phyloP scores from a whole-genome alignment of 139 green algal genomes.

The Yamagishiella unicocca region DNA sequence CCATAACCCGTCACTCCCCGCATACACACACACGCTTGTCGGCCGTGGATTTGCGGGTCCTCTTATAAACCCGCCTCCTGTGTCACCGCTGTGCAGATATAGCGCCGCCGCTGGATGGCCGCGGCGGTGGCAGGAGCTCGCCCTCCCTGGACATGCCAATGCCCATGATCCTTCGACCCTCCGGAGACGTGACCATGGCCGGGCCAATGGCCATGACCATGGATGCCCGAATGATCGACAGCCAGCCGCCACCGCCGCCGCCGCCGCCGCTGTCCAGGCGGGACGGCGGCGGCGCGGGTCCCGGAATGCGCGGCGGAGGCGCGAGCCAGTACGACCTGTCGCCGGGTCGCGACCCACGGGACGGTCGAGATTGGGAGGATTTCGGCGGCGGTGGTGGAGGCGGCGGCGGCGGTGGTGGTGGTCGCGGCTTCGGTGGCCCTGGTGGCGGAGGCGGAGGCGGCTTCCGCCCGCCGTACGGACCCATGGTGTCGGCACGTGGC shows the following conservation, averaged over 20 bases:
- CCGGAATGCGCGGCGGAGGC: not conserved
- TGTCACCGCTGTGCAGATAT: too few species aligned
- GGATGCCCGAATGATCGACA: not conserved
- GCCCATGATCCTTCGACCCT: conserved; percentile 8
- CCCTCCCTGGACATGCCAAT: not conserved
- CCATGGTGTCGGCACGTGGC: not conserved
- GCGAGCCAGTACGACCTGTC: not conserved
- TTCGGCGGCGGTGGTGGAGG: not conserved
- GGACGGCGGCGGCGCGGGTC: too few species aligned
- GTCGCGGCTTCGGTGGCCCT: not conserved
- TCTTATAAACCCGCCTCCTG: not conserved
- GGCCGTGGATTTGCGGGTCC: too few species aligned
- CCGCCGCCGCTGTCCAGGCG: too few species aligned
- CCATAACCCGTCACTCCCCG: too few species aligned
- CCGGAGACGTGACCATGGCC: too few species aligned
- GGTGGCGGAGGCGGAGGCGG: not conserved
- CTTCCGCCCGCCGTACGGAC: not conserved
- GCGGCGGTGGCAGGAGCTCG: not conserved
- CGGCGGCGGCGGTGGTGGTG: not conserved
- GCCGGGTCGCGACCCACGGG: not conserved
- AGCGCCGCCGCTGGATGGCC: not conserved
- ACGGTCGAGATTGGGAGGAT: not conserved
- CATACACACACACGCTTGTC: too few species aligned
- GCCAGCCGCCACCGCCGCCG: not conserved
- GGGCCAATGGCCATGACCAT: not conserved